Base-by-base conservation (phyloP, 768 basidiomycete species). In the Rhodosporidiobolus sp. region DNA sequence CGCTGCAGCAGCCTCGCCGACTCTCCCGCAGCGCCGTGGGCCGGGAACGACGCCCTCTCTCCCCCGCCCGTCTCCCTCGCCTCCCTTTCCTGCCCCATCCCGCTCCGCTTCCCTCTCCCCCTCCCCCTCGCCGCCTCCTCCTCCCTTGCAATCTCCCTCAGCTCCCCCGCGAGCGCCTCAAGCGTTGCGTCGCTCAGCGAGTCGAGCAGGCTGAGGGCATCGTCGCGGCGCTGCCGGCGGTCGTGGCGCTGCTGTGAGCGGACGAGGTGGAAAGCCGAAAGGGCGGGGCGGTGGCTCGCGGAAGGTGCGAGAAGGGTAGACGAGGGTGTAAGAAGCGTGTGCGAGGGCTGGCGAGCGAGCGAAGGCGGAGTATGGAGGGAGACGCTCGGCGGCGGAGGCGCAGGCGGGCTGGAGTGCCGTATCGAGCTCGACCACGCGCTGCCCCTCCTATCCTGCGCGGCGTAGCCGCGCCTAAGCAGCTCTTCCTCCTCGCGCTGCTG, bases 181-280 rank as follows among this genome's bases (percentile, higher is more conserved):
- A 65, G 64, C 45, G 26, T 35, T 14, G 34, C 64, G 55, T 65
- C 64, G 45, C 35, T 43, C 30, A 65, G 55, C 45, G 43, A 11
- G 17, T 65, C 64, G 64, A 65, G 64, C 10, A 65, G 46, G 24
- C n/a, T 43, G 38, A 53, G 52, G 53, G 38, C 38, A 7, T 57
- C 56, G 19, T 53, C 59, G 59, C 24, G n/a, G 24, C 26, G 12
- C 10, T 24, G n/a, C 35, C n/a, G 63, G 38, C 38, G 0, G 50
- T 1, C 22, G 55, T 22, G 4, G 53, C 63, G 32, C 7, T 5
- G 26, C 19, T 30, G 50, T 22, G 17, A 4, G 34, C 16, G 12
- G 11, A 24, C 9, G 38, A 19, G 46, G 28, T 19, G 46, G 24
- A 14, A 24, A 55, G 12, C 54, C 28, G 2, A n/a, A 45, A 5